A percentile compares a stretch with the other conserved stretches of the same genome.
Conservation (phyloP, 768 basidiomycete genomes). For the Cantharellus anzutake region DNA sequence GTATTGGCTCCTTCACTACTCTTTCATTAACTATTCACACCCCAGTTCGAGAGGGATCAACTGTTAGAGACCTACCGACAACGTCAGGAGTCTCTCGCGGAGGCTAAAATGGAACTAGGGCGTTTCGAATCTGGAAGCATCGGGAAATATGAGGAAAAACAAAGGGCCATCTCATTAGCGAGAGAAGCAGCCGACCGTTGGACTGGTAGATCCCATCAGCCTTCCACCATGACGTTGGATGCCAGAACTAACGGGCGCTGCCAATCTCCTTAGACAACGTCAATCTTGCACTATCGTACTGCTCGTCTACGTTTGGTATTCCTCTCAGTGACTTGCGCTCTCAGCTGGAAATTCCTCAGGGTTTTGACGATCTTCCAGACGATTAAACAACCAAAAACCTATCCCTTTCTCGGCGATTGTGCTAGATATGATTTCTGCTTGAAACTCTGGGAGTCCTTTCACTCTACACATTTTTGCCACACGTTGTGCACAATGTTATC, state of each 20-base stretch:
- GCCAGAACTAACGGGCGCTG: not conserved
- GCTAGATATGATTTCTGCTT: not conserved
- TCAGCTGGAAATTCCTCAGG: conserved; percentile 46
- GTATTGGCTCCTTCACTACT: not conserved
- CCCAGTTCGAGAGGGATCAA: conserved; percentile 37
- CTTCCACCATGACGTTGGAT: not conserved
- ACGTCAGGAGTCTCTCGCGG: conserved; percentile 29
- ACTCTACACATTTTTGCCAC: not conserved
- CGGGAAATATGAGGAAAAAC: conserved; percentile 56
- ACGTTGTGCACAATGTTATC: not conserved
- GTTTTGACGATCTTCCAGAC: conserved; percentile 40
- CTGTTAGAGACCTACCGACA: conserved; percentile 31
- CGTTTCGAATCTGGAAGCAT: conserved; percentile 78
- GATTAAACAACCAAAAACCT: not conserved
- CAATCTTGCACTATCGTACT: conserved; percentile 4
- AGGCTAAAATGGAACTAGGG: conserved; percentile 46
- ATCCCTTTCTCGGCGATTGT: not conserved
- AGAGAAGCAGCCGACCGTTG: conserved; percentile 72
- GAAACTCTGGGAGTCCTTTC: not conserved
- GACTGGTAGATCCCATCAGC: conserved; percentile 48
- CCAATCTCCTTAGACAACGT: conserved; percentile 8
- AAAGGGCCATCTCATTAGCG: conserved; percentile 48
- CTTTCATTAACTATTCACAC: not conserved
- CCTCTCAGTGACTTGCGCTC: conserved; percentile 43
- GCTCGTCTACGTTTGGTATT: conserved; percentile 12